These are phyloP conservation scores for Psidium friedrichsthalianum DNA, from an alignment of 345 rosid species.

Conservation along the genomic window DNA sequence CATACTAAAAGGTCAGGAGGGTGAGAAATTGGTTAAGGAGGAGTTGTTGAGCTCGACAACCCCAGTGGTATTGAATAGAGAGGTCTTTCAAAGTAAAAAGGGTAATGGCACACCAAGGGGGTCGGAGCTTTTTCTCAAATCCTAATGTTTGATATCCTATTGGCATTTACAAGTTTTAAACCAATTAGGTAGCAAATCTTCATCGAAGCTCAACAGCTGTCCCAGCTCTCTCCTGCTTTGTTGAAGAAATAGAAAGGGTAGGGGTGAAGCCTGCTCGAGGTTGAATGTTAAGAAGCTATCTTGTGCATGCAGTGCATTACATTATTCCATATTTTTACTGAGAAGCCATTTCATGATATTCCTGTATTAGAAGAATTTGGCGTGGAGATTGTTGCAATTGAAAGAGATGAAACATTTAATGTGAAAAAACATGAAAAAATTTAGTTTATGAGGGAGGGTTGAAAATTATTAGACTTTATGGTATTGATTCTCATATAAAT, in stretches of 20 bases:
- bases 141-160: background rate
- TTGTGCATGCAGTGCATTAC: background rate
- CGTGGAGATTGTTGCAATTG: background rate
- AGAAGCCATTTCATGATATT: background rate
- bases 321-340: background rate
- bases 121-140: background rate
- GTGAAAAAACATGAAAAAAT: background rate
- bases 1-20: background rate
- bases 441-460: background rate
- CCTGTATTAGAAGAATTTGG: background rate
- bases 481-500: background rate
- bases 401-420: background rate
- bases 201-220: background rate
- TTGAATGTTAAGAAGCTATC: background rate
- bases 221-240: background rate
- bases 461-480: background rate
- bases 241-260: background rate
- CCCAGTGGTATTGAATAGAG: background rate
- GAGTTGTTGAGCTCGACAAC: background rate
- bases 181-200: background rate
- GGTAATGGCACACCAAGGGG: background rate
- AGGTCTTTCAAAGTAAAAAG: background rate
- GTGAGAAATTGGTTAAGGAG: background rate
- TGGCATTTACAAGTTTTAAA: background rate
- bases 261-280: background rate